Base-by-base conservation (phyloP, 2,329 filamentous ascomycete genomes). In the Parasarocladium wereldwijsianum region DNA sequence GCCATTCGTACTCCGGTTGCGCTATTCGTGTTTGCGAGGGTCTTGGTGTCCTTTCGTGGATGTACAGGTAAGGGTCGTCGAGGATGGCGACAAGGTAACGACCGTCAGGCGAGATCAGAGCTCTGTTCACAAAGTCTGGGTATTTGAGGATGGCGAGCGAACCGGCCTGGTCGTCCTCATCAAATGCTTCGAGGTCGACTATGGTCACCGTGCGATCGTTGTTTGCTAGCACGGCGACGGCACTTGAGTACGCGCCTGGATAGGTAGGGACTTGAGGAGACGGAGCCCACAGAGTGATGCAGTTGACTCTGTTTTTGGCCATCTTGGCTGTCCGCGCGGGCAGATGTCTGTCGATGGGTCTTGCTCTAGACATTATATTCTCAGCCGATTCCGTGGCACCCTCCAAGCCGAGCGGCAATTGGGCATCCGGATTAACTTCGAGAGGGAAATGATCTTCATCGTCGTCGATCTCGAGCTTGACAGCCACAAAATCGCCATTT, bases 31-130 rank as follows among this genome's bases (percentile, higher is more conserved):
- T 36, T 32, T 35, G 34, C 3, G 21, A 9, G 14, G 22, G 14
- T 19, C 31, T 32, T 8, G 29, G 16, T 9, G 26, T 49, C 26
- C 76, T 63, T 38, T 70, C 60, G 50, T 93, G 90, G 39, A 96
- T 75, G 51, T 90, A 94, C 13, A 87, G 71, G 38, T 74, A 81
- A 1, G 84, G 78, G 43, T 86, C 79, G 47, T 98, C 90, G 23
- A 87, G 81, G 24, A 96, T 81, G 2, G 85, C 82, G 5, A 86
- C 67, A 13, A 96, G 62, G 8, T 87, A 56, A 13, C 66, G 69
- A 1, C 86, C 87, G 47, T 94, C 80, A 0, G 87, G 90, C 6
- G 87, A 94, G 31, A 98, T 76, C n/a, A 86, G 72, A 19, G 86
- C 83, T 45, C 92, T 84, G 44, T 98, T 98, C 58, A 96, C 87